Conservation (phyloP, 768 basidiomycete genomes). For the Plicaturopsis crispa region DNA sequence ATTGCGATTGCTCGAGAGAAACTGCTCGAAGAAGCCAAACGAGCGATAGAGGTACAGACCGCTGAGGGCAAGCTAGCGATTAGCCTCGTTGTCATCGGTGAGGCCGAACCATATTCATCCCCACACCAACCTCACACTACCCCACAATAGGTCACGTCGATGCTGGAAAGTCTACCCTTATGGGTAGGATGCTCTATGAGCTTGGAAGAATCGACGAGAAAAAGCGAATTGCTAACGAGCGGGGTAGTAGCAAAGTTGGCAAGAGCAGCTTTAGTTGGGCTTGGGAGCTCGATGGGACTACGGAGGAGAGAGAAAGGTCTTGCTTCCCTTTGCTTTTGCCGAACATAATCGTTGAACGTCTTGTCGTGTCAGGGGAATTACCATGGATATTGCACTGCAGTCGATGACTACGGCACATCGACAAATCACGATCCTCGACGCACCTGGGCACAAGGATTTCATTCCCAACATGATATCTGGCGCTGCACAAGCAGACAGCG, state of each 20-base stretch:
- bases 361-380: constrained; percentile 68
- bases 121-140: constrained; percentile 1
- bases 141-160: constrained; percentile 82
- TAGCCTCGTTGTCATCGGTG: constrained; percentile 91
- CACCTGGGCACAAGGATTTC: constrained; percentile 96
- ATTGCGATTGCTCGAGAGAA: constrained; percentile 70
- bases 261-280: constrained; percentile 98
- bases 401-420: constrained; percentile 66
- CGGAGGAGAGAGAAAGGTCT: constrained; percentile 90
- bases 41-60: constrained; percentile 36
- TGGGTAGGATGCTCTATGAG: constrained; percentile 92
- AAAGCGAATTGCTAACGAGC: constrained; percentile 74
- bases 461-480: constrained; percentile 99
- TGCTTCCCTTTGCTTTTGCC: constrained; percentile 9
- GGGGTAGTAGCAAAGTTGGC: constrained; percentile 82
- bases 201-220: constrained; percentile 85
- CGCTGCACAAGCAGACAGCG: constrained; percentile 93
- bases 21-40: constrained; percentile 72
- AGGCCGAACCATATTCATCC: constrained; percentile 7
- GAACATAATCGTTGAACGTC: not conserved
- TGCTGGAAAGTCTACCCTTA: constrained; percentile 96
- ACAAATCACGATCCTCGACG: constrained; percentile 90
- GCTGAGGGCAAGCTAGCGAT: constrained; percentile 58
- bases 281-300: constrained; percentile 91
- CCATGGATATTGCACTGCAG: constrained; percentile 93